Evolutionary conservation across 805 yeast genomes (phyloP).

Genomic region (Barnettozyma californica): DNA sequence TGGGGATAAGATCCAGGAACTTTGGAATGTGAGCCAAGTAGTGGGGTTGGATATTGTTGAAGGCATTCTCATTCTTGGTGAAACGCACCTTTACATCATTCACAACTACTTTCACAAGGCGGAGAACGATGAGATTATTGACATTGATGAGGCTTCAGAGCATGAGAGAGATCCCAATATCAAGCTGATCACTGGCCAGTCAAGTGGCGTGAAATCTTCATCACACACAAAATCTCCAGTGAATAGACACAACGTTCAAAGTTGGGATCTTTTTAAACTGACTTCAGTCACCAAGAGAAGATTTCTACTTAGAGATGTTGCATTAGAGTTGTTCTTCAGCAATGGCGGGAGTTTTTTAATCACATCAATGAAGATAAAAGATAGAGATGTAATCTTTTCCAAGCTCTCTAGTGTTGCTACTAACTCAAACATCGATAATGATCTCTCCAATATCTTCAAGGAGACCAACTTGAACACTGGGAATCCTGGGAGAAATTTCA

Average conservation of each 20-base stretch:
- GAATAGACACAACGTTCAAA: conserved; percentile 41
- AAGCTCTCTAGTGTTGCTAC: conserved; percentile 45
- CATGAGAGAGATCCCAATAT: conserved; percentile 64
- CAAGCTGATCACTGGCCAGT: conserved; percentile 51
- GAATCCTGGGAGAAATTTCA: conserved; percentile 30
- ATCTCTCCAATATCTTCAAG: conserved; percentile 48
- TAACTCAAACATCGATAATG: conserved; percentile 46
- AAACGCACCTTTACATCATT: conserved; percentile 57
- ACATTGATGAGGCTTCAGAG: conserved; percentile 59
- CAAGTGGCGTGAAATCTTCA: conserved; percentile 16
- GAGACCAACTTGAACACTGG: conserved; percentile 35
- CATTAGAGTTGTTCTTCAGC: conserved; percentile 68
- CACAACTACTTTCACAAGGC: conserved; percentile 60
- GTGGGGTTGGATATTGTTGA: conserved; percentile 74
- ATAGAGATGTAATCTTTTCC: conserved; percentile 52
- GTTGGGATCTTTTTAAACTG: conserved; percentile 58
- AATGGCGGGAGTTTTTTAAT: conserved; percentile 68
- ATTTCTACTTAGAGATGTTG: conserved; percentile 74
- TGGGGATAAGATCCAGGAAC: conserved; percentile 64
- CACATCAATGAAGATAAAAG: conserved; percentile 49
- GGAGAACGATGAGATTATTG: conserved; percentile 50
- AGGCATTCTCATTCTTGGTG: conserved; percentile 68
- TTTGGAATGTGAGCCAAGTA: conserved; percentile 73
- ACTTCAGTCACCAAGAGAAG: conserved; percentile 68
- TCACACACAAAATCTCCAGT: conserved; percentile 5